Conservation (phyloP, 1,284 basidiomycete species). For the Spongispora temasekensis region DNA sequence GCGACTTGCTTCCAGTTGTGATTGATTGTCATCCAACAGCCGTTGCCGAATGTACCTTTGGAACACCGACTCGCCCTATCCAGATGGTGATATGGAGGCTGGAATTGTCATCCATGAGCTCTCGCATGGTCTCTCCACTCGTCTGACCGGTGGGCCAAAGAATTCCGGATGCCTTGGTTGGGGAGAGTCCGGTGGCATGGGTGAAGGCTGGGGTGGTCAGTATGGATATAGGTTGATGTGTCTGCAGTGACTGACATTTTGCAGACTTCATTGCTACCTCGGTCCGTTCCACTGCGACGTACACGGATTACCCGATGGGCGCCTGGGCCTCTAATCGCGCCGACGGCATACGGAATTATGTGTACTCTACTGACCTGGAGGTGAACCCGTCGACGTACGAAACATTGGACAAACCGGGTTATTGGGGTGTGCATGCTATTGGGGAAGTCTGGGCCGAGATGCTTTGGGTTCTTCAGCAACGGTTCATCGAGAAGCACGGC, state of each 20-base stretch:
- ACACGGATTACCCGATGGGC: slow-evolving; percentile 88
- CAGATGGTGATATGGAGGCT: slow-evolving; percentile 94
- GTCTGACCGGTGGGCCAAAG: slow-evolving; percentile 90
- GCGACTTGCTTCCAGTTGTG: not conserved
- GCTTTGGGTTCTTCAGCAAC: slow-evolving; percentile 82
- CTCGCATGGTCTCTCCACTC: slow-evolving; percentile 88
- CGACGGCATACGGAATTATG: slow-evolving; percentile 85
- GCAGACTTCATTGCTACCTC: slow-evolving; percentile 82
- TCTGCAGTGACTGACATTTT: slow-evolving; percentile 3
- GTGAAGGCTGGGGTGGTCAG: slow-evolving; percentile 86
- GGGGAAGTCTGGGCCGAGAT: slow-evolving; percentile 97
- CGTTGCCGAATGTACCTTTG: slow-evolving; percentile 98
- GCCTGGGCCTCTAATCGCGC: slow-evolving; percentile 87
- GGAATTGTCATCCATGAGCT: slow-evolving; percentile 93
- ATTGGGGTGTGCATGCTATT: slow-evolving; percentile 91
- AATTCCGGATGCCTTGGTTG: slow-evolving; percentile 94
- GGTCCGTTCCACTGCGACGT: slow-evolving; percentile 73
- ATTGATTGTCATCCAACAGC: slow-evolving; percentile 51
- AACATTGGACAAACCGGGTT: slow-evolving; percentile 92
- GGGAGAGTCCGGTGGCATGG: slow-evolving; percentile 97
- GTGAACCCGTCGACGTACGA: slow-evolving; percentile 93
- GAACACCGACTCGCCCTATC: slow-evolving; percentile 86
- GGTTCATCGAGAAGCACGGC: slow-evolving; percentile 79
- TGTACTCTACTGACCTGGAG: slow-evolving; percentile 78
- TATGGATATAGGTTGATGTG: slow-evolving; percentile 4